A percentile compares a stretch with the other conserved stretches of the same genome.
Conservation (phyloP, 108 stramenopile genomes). For the Nitzschia palea region DNA sequence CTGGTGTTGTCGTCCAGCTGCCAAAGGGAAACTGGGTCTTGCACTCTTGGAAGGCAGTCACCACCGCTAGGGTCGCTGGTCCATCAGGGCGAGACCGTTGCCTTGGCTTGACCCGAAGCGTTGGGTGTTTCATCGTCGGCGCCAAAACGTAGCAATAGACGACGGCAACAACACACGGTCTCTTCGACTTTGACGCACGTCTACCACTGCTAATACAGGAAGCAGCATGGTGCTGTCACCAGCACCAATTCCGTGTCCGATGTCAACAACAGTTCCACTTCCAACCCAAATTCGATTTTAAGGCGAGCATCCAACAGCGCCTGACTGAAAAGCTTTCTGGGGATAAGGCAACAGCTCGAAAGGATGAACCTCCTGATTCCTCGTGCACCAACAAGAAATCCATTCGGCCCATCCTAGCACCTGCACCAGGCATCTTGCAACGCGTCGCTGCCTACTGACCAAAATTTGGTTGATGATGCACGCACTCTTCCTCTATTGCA, state of each 20-base stretch:
- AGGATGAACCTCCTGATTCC: no score
- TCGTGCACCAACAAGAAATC: background rate
- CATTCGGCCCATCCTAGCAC: no score
- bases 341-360: no score
- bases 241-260: background rate
- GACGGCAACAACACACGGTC: slow-evolving; percentile 16
- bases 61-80: slow-evolving; percentile 25
- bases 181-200: slow-evolving; percentile 19
- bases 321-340: background rate
- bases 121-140: background rate
- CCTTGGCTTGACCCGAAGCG: slow-evolving; percentile 7
- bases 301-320: background rate
- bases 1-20: slow-evolving; percentile 1
- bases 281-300: no score
- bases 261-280: background rate
- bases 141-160: slow-evolving; percentile 29
- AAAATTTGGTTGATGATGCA: background rate
- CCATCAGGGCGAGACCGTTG: slow-evolving; percentile 32
- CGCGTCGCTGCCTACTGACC: background rate
- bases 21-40: slow-evolving; percentile 22
- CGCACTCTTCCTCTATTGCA: background rate
- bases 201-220: slow-evolving; percentile 9
- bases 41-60: slow-evolving; percentile 28
- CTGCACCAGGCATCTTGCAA: slow-evolving; percentile 16
- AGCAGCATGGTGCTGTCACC: background rate